These are phyloP conservation scores for Apiospora saccharicola DNA, from an alignment of 2,329 filamentous ascomycete genomes.

Conservation along the genomic window DNA sequence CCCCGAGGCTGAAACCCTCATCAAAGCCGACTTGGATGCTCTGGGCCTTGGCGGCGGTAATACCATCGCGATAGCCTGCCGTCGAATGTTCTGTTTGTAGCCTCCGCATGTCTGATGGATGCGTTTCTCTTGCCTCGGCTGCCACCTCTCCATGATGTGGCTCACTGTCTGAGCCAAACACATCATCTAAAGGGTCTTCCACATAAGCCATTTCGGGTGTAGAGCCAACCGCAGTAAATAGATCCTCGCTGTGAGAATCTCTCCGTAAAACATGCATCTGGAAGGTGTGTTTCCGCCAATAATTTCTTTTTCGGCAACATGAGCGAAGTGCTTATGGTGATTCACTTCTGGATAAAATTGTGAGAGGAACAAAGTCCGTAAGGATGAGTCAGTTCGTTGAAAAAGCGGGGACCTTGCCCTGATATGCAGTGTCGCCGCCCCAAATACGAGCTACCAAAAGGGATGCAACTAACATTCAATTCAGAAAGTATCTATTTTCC, in stretches of 20 bases:
- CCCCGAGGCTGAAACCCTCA: slow-evolving; percentile 86
- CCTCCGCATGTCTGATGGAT: slow-evolving; percentile 72
- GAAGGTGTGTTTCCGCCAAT: neutral
- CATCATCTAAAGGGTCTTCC: slow-evolving; percentile 30
- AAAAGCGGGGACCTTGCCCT: neutral
- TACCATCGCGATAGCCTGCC: slow-evolving; percentile 89
- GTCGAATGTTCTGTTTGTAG: slow-evolving; percentile 81
- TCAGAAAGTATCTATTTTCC: neutral
- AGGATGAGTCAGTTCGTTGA: slow-evolving; percentile 3
- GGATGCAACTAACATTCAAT: neutral
- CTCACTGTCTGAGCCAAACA: slow-evolving; percentile 30
- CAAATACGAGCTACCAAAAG: neutral
- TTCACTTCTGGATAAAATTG: slow-evolving; percentile 8
- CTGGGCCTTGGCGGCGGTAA: slow-evolving; percentile 75
- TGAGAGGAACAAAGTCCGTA: neutral
- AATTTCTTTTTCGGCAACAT: neutral
- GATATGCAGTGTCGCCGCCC: neutral
- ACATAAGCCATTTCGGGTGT: slow-evolving; percentile 10
- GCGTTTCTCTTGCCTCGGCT: slow-evolving; percentile 33
- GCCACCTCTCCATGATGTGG: slow-evolving; percentile 24
- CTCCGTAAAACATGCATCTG: slow-evolving; percentile 31
- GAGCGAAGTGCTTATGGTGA: neutral
- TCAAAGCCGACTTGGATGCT: slow-evolving; percentile 91
- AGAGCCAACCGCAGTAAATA: slow-evolving; percentile 25
- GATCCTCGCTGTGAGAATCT: slow-evolving; percentile 29